Percentiles rank a stretch among this genome's conserved stretches.
These are phyloP conservation scores for Stenogyne calaminthoides DNA, from an alignment of 305 asterid genomes.

Conservation along the genomic window DNA sequence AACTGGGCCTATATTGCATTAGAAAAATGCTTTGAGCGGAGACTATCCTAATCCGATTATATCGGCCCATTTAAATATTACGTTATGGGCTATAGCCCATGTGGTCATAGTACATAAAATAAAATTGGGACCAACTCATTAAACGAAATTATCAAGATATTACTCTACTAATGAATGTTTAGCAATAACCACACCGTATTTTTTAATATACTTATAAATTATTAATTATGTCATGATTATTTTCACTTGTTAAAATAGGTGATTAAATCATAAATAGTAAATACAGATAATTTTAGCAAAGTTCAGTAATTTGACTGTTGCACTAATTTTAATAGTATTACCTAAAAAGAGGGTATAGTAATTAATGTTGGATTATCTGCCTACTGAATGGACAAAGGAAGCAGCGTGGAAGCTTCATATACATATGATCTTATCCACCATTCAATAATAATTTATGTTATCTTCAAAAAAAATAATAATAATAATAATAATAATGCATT, in stretches of 20 bases:
- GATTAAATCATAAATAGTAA: not conserved
- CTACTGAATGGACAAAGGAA: constrained; percentile 26
- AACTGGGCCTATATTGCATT: not conserved
- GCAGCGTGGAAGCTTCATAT: constrained; percentile 31
- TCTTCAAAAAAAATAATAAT: too few species aligned
- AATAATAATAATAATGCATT: too few species aligned
- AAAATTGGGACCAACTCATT: not conserved
- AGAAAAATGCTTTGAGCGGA: not conserved
- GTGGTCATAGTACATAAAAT: not conserved
- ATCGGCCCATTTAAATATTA: too few species aligned
- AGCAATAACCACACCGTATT: too few species aligned
- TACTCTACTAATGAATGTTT: not conserved
- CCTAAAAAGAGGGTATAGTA: not conserved
- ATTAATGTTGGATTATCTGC: not conserved
- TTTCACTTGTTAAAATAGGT: not conserved
- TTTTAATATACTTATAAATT: too few species aligned
- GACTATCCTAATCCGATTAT: not conserved
- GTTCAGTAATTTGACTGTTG: not conserved
- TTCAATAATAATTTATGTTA: not conserved
- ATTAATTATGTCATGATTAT: not conserved
- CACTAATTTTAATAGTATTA: not conserved
- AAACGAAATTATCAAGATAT: not conserved
- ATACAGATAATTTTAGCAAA: not conserved
- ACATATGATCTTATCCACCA: not conserved
- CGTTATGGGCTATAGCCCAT: not conserved